These are phyloP conservation scores for Coelastrella sp. DNA, from an alignment of 139 green algal genomes.

Conservation along the genomic window DNA sequence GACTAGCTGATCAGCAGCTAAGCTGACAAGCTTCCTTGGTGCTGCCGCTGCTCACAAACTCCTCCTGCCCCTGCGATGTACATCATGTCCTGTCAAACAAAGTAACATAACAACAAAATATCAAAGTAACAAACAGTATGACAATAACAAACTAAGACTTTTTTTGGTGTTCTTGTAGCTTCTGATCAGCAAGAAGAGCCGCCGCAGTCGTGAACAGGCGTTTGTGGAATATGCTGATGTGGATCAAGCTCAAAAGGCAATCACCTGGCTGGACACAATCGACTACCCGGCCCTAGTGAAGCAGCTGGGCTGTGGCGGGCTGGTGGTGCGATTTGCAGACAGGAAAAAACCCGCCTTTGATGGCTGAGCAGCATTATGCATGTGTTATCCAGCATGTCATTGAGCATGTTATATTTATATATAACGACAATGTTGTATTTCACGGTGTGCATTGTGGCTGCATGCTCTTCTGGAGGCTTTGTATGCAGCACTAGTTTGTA, in stretches of 20 bases:
- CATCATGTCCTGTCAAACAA: no score
- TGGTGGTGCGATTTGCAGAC: slow-evolving; percentile 53
- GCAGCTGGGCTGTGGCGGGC: slow-evolving; percentile 47
- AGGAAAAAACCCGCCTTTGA: slow-evolving; percentile 41
- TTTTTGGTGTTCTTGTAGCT: slow-evolving; percentile 22
- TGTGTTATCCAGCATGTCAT: background rate
- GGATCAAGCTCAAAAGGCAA: slow-evolving; percentile 25
- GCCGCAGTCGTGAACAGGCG: slow-evolving; percentile 47
- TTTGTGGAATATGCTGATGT: slow-evolving; percentile 46
- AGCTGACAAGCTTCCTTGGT: no score
- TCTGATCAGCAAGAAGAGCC: slow-evolving; percentile 52
- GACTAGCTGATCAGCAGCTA: no score
- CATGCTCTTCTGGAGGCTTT: background rate
- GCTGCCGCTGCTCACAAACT: no score
- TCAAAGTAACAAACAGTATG: no score
- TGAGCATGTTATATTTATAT: background rate
- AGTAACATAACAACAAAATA: no score
- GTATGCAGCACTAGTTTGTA: background rate
- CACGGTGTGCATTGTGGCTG: background rate
- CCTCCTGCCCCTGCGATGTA: no score
- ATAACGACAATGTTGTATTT: background rate
- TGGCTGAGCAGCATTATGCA: background rate
- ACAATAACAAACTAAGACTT: no score
- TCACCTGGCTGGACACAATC: slow-evolving; percentile 47
- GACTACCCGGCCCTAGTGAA: slow-evolving; percentile 47